Conservation (phyloP, 2,329 filamentous ascomycete species). For the Raffaelea arxii region DNA sequence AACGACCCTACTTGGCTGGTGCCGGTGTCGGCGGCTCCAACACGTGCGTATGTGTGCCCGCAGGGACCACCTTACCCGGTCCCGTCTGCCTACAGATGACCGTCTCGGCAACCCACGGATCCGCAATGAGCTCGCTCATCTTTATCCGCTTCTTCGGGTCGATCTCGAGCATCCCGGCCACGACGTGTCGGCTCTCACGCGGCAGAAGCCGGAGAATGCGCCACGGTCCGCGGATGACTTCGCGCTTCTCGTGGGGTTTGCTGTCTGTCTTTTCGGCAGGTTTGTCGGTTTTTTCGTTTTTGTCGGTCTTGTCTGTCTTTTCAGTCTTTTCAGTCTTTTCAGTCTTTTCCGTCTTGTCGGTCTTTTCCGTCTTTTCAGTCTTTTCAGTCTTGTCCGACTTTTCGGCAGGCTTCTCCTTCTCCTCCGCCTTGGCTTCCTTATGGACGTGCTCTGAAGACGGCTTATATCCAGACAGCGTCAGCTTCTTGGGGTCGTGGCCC, state of each 20-base stretch:
- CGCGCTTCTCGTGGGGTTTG: conserved; percentile 45
- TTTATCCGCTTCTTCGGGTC: conserved; percentile 74
- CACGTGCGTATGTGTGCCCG: conserved; percentile 72
- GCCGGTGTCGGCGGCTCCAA: conserved; percentile 61
- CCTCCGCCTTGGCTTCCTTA: conserved; percentile 29
- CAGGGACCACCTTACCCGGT: conserved; percentile 58
- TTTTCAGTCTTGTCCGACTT: background rate
- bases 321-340: conserved; percentile 2
- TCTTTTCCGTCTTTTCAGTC: background rate
- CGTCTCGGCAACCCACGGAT: conserved; percentile 83
- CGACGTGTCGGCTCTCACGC: conserved; percentile 79
- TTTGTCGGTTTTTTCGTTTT: conserved; percentile 7
- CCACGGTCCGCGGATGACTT: conserved; percentile 88
- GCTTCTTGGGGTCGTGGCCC: conserved; percentile 50
- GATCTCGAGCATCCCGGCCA: conserved; percentile 85
- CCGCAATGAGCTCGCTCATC: conserved; percentile 75
- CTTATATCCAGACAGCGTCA: conserved; percentile 28
- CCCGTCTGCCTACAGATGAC: conserved; percentile 74
- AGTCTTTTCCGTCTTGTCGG: background rate
- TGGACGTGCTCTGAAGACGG: conserved; percentile 57
- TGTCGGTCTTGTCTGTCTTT: conserved; percentile 15
- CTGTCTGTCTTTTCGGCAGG: conserved; percentile 12
- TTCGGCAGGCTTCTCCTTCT: conserved; percentile 14
- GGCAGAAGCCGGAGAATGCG: conserved; percentile 78
- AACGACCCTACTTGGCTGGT: too few relatives aligned